Evolutionary conservation across 2,329 filamentous ascomycete species (phyloP), one percentile per base, ranked within the genome.

Genomic region (Cladosporium sp.): DNA sequence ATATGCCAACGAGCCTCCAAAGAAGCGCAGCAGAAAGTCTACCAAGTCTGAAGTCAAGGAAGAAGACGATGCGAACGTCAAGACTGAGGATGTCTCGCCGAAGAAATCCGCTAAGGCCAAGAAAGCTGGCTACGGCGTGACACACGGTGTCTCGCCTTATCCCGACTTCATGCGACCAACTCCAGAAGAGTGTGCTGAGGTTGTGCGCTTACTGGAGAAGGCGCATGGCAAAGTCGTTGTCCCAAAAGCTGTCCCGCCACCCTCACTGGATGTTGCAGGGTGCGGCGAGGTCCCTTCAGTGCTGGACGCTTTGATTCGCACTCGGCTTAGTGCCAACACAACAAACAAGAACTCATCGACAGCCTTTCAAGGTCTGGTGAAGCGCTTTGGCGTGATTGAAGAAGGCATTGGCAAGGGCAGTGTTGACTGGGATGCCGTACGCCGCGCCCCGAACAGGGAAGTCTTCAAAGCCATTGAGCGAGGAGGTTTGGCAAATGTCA

Each of bases 381-480:
- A 78, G 15, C 77, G 70, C 29, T 90, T 85, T 55, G 86, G 87
- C 1, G 73, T 81, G 15, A 69, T 85, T 3, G 65, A 82, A 27
- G 73, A 78, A 37, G 82, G 85, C 6, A 70, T 85, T 8, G 85
- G 85, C 4, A 82, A 84, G 58, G 85, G 84, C 3, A 88, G 84
- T 49, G 84, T 90, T 7, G 74, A 90, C 63, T 92, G 86, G 85
- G 80, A 89, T 58, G 81, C 80, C 8, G 84, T 91, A 1, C 79
- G 82, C 18, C 66, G 71, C 20, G 80, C 83, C 1, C 67, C 80
- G 1, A 64, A 80, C 4, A 72, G 78, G 34, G 80, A 85, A 5
- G 73, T 93, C n/a, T 80, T 79, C 40, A 71, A 84, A 44, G 80
- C 86, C 0, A 89, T 93, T 61, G 83, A 82, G 58, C 69, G 72